Percentiles rank a stretch among this genome's conserved stretches.
Conservation (phyloP, 2,329 filamentous ascomycete genomes). For the Hypoxylon sp. region DNA sequence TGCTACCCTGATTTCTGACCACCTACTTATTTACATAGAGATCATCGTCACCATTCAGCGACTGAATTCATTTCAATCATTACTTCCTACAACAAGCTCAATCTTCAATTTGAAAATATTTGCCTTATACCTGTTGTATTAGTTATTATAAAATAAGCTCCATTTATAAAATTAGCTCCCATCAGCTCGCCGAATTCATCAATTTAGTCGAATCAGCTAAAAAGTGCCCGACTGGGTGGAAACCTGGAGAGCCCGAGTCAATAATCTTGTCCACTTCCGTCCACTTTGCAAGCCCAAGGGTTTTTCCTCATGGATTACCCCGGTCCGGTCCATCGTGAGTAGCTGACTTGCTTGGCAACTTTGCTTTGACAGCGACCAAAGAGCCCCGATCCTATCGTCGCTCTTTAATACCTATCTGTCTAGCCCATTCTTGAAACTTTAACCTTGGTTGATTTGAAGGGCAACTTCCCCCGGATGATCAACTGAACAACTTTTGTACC, state of each 20-base stretch:
- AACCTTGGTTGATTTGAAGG: conserved; percentile 8
- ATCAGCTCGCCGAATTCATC: conserved; percentile 21
- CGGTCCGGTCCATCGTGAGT: conserved; percentile 42
- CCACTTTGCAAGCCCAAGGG: conserved; percentile 29
- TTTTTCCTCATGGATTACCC: conserved; percentile 44
- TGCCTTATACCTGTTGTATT: conserved; percentile 6
- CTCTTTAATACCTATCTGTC: conserved; percentile 23
- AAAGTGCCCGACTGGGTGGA: conserved; percentile 36
- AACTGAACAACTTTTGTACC: conserved; percentile 30
- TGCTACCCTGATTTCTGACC: conserved; percentile 21
- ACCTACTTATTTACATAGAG: conserved; percentile 10
- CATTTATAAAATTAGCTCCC: conserved; percentile 20
- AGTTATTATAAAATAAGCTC: conserved; percentile 11
- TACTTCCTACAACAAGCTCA: conserved; percentile 6
- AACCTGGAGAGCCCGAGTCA: conserved; percentile 42
- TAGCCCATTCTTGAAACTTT: conserved; percentile 12
- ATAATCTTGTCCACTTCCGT: conserved; percentile 40
- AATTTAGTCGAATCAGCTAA: conserved; percentile 21
- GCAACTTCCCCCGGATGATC: conserved; percentile 35
- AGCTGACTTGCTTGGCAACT: conserved; percentile 40
- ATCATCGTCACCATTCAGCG: conserved; percentile 21
- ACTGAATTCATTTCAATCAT: conserved; percentile 5
- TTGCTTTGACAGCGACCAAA: conserved; percentile 36
- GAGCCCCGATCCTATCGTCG: conserved; percentile 28
- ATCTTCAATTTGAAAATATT: not conserved